These are phyloP conservation scores for Ganoderma boninense DNA, from an alignment of 1,284 basidiomycete genomes.

Conservation along the genomic window DNA sequence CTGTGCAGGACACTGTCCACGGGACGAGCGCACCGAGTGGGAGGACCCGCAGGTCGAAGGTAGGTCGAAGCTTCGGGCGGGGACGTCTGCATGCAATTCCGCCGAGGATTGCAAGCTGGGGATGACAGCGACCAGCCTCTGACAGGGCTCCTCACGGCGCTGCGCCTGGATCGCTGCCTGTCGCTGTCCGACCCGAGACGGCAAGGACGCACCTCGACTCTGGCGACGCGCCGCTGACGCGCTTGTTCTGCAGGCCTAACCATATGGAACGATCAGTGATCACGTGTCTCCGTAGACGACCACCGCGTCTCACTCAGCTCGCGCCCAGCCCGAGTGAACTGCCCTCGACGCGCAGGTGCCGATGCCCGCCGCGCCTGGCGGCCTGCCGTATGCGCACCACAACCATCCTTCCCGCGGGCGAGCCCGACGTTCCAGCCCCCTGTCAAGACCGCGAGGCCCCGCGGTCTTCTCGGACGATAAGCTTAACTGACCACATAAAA, in stretches of 20 bases:
- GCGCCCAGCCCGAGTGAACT: neutral
- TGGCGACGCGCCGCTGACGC: conserved; percentile 25
- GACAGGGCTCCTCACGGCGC: neutral
- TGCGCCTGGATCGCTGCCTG: neutral
- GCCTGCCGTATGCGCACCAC: neutral
- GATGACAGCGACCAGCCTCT: conserved; percentile 13
- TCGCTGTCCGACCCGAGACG: conserved; percentile 19
- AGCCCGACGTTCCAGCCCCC: neutral
- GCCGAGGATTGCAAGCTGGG: conserved; percentile 25
- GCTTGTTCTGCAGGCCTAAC: conserved; percentile 22
- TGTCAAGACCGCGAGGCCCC: neutral
- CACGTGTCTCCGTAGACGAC: conserved; percentile 27
- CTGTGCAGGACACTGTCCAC: neutral
- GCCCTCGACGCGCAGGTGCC: neutral
- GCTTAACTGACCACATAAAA: conserved; percentile 1
- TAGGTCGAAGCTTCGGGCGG: conserved; percentile 12
- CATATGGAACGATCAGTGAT: conserved; percentile 36
- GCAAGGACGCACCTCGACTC: conserved; percentile 18
- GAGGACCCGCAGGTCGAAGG: neutral
- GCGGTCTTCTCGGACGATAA: conserved; percentile 8
- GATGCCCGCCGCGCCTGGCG: neutral
- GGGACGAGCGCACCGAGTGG: neutral
- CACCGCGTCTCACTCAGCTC: conserved; percentile 4
- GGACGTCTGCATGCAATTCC: conserved; percentile 24
- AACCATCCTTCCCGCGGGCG: conserved; percentile 1